phyloP scores from a whole-genome alignment of 768 basidiomycete species.

The Rhodosporidiobolus sp. region DNA sequence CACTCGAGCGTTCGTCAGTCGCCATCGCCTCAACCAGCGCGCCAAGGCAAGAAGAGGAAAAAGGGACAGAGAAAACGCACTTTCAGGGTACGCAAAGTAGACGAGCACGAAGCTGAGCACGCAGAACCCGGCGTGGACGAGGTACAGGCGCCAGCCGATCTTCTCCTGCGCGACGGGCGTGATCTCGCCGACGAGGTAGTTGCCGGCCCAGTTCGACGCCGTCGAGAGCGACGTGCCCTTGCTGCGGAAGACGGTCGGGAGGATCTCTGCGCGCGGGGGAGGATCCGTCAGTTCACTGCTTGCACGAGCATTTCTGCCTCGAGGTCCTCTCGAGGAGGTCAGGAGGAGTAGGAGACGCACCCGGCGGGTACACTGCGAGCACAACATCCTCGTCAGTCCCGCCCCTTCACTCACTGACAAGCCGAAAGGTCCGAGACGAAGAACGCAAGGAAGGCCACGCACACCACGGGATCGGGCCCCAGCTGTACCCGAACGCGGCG shows the following conservation, averaged over 20 bases:
- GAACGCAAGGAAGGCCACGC: neutral
- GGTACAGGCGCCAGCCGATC: conserved; percentile 87
- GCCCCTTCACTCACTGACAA: too few species aligned
- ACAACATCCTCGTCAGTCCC: too few species aligned
- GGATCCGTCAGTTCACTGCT: neutral
- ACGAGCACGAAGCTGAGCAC: conserved; percentile 54
- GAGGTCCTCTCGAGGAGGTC: too few species aligned
- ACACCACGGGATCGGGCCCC: conserved; percentile 33
- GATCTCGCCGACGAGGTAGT: conserved; percentile 24
- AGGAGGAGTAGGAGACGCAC: neutral
- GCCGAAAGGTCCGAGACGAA: too few species aligned
- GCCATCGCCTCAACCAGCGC: neutral
- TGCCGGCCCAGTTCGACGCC: conserved; percentile 57
- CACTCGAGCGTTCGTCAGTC: neutral
- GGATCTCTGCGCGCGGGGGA: conserved; percentile 57
- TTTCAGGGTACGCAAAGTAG: conserved; percentile 64
- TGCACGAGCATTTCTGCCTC: too few species aligned
- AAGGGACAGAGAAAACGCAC: neutral
- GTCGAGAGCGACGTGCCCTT: conserved; percentile 96
- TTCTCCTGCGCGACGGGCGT: conserved; percentile 58
- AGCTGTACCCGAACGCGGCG: conserved; percentile 70
- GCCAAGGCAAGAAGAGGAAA: neutral
- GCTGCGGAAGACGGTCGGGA: conserved; percentile 81
- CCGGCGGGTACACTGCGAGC: neutral
- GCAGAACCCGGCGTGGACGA: conserved; percentile 86